These are phyloP conservation scores for Trichoderma endophyticum DNA, from an alignment of 2,329 filamentous ascomycete genomes.

Conservation along the genomic window DNA sequence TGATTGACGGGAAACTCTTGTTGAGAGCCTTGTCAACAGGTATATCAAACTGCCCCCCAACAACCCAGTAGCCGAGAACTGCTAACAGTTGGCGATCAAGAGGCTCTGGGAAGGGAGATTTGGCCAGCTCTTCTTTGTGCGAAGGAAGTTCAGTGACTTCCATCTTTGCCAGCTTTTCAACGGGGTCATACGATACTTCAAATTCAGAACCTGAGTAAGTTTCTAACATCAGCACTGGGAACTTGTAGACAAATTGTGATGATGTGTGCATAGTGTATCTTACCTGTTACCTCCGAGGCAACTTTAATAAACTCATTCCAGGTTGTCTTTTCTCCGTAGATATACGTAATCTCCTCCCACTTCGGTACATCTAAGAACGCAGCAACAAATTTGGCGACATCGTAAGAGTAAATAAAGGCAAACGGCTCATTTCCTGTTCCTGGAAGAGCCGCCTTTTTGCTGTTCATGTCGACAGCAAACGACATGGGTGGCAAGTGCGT, in stretches of 20 bases:
- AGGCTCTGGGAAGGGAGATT: constrained; percentile 1
- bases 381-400: constrained; percentile 46
- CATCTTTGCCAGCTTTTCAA: background rate
- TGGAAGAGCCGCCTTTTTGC: constrained; percentile 46
- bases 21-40: background rate
- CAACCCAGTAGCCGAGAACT: background rate
- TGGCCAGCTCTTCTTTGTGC: background rate
- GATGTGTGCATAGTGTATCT: background rate
- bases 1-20: background rate
- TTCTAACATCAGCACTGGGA: background rate
- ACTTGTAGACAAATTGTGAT: background rate
- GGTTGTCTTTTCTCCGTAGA: constrained; percentile 40
- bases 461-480: constrained; percentile 43
- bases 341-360: constrained; percentile 41
- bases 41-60: background rate
- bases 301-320: constrained; percentile 41
- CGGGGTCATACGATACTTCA: background rate
- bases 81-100: background rate
- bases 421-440: constrained; percentile 43
- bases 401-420: constrained; percentile 46
- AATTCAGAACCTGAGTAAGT: background rate
- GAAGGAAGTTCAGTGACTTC: background rate
- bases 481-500: constrained; percentile 38
- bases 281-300: constrained; percentile 33
- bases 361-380: constrained; percentile 37